Evolutionary conservation across 257 asterid genomes (phyloP).

Genomic region (Cinchona pubescens): DNA sequence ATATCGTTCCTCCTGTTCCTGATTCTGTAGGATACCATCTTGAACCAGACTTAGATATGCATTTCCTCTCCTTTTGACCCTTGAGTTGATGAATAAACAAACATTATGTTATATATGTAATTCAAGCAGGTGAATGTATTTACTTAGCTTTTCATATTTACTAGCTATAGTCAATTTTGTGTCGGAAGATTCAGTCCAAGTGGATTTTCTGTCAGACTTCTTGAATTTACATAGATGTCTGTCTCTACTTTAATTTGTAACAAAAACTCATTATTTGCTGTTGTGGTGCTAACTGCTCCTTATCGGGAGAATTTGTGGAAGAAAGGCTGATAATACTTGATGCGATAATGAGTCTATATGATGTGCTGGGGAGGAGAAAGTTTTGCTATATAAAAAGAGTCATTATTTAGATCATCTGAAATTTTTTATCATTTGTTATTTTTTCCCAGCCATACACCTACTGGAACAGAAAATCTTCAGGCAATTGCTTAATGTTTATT

Average conservation of each 20-base stretch:
- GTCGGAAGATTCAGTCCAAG: background rate
- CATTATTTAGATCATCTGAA: background rate
- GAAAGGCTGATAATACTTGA: background rate
- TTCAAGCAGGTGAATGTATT: background rate
- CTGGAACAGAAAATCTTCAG: too few relatives aligned
- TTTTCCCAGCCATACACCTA: background rate
- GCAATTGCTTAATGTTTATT: background rate
- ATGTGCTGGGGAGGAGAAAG: too few relatives aligned
- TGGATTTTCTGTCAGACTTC: background rate
- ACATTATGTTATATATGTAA: background rate
- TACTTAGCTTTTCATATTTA: background rate
- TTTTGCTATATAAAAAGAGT: background rate
- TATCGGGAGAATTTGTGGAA: background rate
- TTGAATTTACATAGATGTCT: background rate
- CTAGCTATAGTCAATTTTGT: background rate
- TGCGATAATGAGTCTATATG: background rate
- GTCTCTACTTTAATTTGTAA: background rate
- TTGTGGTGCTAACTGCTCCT: background rate
- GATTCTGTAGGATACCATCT: background rate
- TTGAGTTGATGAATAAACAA: background rate
- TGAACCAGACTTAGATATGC: background rate
- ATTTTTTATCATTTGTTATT: background rate
- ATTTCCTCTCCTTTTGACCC: background rate
- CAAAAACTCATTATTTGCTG: background rate
- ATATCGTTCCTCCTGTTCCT: slow-evolving; percentile 9